Percentiles rank a stretch among this genome's conserved stretches.
phyloP scores from a whole-genome alignment of 177 flowering plant genomes.

The Vitis hybrid region DNA sequence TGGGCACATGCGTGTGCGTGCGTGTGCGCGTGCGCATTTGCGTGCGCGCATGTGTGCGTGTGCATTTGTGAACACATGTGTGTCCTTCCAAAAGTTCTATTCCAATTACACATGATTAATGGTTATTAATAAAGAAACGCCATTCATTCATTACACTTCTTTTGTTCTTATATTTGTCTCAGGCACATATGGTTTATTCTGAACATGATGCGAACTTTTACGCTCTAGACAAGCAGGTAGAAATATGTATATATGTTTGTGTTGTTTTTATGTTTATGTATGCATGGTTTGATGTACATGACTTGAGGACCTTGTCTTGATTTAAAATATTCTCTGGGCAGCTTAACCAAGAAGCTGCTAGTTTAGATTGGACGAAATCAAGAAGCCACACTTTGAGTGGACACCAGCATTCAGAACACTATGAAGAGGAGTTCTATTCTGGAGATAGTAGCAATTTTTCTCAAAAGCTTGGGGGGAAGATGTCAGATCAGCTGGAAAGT shows the following conservation, averaged over 20 bases:
- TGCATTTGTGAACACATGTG: too few relatives aligned
- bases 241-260: background rate
- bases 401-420: conserved; percentile 24
- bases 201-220: conserved; percentile 90
- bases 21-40: too few relatives aligned
- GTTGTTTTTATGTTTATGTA: background rate
- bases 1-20: background rate
- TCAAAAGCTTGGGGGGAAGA: conserved; percentile 77
- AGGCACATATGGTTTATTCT: conserved; percentile 95
- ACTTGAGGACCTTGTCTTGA: conserved; percentile 1
- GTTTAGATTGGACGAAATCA: conserved; percentile 92
- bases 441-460: conserved; percentile 27
- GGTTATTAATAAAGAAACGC: background rate
- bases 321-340: conserved; percentile 26
- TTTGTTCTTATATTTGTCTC: conserved; percentile 24
- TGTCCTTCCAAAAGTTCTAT: background rate
- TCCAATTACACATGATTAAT: background rate
- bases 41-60: too few relatives aligned
- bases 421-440: conserved; percentile 45
- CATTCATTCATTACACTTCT: conserved; percentile 4
- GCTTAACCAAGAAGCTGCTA: conserved; percentile 84
- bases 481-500: conserved; percentile 38
- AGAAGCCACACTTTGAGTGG: conserved; percentile 69
- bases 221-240: conserved; percentile 83
- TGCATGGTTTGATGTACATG: background rate